A percentile compares a stretch with the other conserved stretches of the same genome.
phyloP scores from a whole-genome alignment of 1,284 basidiomycete genomes.

The Leccinum pallidistipes region DNA sequence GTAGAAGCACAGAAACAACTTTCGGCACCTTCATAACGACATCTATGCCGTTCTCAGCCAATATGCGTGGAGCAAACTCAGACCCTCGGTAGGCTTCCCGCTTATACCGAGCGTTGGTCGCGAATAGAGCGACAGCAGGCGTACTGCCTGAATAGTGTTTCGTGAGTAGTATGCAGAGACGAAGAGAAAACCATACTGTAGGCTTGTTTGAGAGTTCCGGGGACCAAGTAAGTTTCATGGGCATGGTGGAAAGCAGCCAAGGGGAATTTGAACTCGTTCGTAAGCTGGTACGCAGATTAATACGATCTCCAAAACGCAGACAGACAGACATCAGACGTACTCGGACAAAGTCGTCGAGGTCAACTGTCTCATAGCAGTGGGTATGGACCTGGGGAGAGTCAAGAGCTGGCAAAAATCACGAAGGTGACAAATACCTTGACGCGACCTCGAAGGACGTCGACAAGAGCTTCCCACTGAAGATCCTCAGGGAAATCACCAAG shows the following conservation, averaged over 20 bases:
- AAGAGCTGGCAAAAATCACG: not conserved
- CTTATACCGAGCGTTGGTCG: slow-evolving; percentile 72
- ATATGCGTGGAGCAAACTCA: slow-evolving; percentile 81
- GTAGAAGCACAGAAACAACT: not conserved
- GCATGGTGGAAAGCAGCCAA: slow-evolving; percentile 83
- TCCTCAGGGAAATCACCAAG: slow-evolving; percentile 73
- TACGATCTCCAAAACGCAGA: slow-evolving; percentile 4
- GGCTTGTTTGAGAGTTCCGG: slow-evolving; percentile 70
- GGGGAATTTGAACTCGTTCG: slow-evolving; percentile 79
- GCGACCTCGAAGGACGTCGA: slow-evolving; percentile 81
- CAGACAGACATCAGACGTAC: slow-evolving; percentile 45
- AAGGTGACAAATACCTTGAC: slow-evolving; percentile 53
- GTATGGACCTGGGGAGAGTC: slow-evolving; percentile 59
- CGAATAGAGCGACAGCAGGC: slow-evolving; percentile 77
- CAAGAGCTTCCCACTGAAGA: slow-evolving; percentile 81
- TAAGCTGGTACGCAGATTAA: slow-evolving; percentile 46
- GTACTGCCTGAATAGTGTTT: slow-evolving; percentile 37
- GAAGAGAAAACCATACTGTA: slow-evolving; percentile 47
- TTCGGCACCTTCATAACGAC: slow-evolving; percentile 73
- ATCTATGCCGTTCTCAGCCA: slow-evolving; percentile 71
- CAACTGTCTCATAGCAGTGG: slow-evolving; percentile 80
- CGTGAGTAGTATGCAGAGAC: not conserved
- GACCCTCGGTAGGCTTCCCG: slow-evolving; percentile 84
- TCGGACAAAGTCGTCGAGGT: slow-evolving; percentile 75
- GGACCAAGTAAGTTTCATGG: slow-evolving; percentile 77